Evolutionary conservation across 1,284 basidiomycete genomes (phyloP), one percentile per base, ranked within the genome.

Genomic region (Sporisorium exsertum): DNA sequence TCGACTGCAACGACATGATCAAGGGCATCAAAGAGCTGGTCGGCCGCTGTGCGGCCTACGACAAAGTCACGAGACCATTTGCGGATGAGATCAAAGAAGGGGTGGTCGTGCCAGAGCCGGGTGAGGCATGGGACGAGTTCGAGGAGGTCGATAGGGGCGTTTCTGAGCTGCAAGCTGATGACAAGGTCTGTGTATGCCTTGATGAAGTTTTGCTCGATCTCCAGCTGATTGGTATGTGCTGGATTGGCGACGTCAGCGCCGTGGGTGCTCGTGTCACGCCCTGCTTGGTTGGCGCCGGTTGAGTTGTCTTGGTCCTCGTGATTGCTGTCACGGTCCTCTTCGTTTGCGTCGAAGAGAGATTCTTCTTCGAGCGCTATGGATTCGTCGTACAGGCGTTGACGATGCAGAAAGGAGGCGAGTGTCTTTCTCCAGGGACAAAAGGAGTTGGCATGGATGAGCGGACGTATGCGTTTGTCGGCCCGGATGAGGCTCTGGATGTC

Each of bases 361-460:
- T 64, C 72, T 42, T 75, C 67, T 18, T 71, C 59, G 40, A 70
- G 62, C 9, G 66, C 61, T 26, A 64, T 60, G 9, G 56, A 47
- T 27, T 70, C 63, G 54, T 78, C 80, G 55, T 74, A 80, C 20
- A 61, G 54, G 6, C 52, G 54, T 26, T 79, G 72, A 9, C 40
- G 52, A 18, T 65, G 50, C 3, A 62, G 63, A 22, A 80, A 67
- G 16, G 60, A 62, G 5, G 70, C 63, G 22, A 66, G 67, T 5
- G 73, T 62, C 56, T 81, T 81, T 13, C 80, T 62, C 80, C 80
- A 80, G 0, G 74, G 72, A 20, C 77, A 68, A 43, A 80, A 82
- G 18, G 56, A 35, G 33, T 63, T 56, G 18, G 77, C 62, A 42
- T 78, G 60, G 20, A 77, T 71, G 49, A 81, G 67, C 6, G 79